A percentile compares a stretch with the other conserved stretches of the same genome.
Conservation (phyloP, 768 basidiomycete species). For the Kwoniella dejecticola region DNA sequence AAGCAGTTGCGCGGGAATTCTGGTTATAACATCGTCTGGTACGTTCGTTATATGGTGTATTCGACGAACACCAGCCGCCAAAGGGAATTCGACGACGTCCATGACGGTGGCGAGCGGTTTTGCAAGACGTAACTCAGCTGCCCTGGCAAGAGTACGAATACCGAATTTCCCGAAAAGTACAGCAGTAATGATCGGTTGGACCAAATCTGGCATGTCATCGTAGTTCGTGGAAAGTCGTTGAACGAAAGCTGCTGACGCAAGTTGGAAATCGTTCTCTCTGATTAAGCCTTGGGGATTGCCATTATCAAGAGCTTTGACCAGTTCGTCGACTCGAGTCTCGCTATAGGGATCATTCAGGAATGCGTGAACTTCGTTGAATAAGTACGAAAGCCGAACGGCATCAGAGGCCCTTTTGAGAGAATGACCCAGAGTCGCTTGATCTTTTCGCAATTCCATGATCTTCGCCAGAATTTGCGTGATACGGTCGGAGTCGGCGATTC, state of each 20-base stretch:
- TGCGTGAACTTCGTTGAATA: slow-evolving; percentile 64
- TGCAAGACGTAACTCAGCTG: slow-evolving; percentile 9
- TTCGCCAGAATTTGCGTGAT: slow-evolving; percentile 6
- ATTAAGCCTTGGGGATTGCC: slow-evolving; percentile 43
- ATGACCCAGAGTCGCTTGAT: slow-evolving; percentile 27
- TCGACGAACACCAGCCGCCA: slow-evolving; percentile 3
- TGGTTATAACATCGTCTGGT: slow-evolving; percentile 5
- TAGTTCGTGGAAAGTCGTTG: slow-evolving; percentile 72
- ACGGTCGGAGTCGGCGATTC: slow-evolving; percentile 39
- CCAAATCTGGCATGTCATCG: slow-evolving; percentile 71
- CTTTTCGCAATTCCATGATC: slow-evolving; percentile 10
- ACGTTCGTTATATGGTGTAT: slow-evolving; percentile 1
- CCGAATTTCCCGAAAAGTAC: slow-evolving; percentile 72
- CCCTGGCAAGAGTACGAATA: slow-evolving; percentile 61
- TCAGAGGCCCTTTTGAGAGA: slow-evolving; percentile 18
- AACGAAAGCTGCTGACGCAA: slow-evolving; percentile 74
- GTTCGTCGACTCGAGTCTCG: slow-evolving; percentile 61
- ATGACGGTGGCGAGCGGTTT: slow-evolving; percentile 6
- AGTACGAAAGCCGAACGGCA: slow-evolving; percentile 47
- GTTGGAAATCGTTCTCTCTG: slow-evolving; percentile 74
- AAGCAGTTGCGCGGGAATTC: slow-evolving; percentile 27
- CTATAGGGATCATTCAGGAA: slow-evolving; percentile 68
- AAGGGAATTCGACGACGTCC: slow-evolving; percentile 22
- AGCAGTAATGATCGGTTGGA: slow-evolving; percentile 66
- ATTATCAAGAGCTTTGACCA: slow-evolving; percentile 55